Evolutionary conservation across 106 monocot genomes (phyloP).

Genomic region (Dendrobium officinale): DNA sequence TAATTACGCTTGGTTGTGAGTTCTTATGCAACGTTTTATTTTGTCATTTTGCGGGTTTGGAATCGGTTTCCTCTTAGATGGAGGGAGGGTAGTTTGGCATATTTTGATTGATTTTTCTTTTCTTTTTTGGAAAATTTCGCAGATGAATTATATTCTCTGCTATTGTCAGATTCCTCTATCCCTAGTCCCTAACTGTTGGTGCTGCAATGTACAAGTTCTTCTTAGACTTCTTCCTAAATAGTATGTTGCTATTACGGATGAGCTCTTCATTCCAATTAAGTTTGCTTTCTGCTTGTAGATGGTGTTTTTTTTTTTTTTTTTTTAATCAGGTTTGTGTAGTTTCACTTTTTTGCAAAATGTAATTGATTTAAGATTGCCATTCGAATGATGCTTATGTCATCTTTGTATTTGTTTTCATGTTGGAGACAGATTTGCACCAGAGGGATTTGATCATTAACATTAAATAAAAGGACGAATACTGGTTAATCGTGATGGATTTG

Average conservation of each 20-base stretch:
- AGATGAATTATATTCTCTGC: not conserved
- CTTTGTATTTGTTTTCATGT: not conserved
- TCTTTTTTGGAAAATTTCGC: too few species aligned
- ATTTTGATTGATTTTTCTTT: too few species aligned
- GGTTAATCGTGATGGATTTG: conserved; percentile 9
- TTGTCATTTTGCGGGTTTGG: not conserved
- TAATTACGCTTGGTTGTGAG: not conserved
- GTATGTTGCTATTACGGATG: too few species aligned
- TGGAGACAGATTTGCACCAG: not conserved
- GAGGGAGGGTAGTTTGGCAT: not conserved
- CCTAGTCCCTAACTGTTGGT: not conserved
- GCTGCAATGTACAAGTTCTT: not conserved
- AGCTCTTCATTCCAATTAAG: too few species aligned
- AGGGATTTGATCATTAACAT: not conserved
- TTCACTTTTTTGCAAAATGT: too few species aligned
- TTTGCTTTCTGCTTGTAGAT: too few species aligned
- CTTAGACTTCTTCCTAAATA: not conserved
- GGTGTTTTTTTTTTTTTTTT: too few species aligned
- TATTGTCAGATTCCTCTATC: not conserved
- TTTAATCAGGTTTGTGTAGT: too few species aligned
- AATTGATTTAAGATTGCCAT: not conserved
- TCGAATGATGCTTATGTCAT: not conserved
- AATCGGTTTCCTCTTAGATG: not conserved
- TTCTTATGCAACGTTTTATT: not conserved
- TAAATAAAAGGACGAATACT: not conserved